A percentile compares a stretch with the other conserved stretches of the same genome.
Conservation (phyloP, 768 basidiomycete species). For the Lentinus tigrinus region DNA sequence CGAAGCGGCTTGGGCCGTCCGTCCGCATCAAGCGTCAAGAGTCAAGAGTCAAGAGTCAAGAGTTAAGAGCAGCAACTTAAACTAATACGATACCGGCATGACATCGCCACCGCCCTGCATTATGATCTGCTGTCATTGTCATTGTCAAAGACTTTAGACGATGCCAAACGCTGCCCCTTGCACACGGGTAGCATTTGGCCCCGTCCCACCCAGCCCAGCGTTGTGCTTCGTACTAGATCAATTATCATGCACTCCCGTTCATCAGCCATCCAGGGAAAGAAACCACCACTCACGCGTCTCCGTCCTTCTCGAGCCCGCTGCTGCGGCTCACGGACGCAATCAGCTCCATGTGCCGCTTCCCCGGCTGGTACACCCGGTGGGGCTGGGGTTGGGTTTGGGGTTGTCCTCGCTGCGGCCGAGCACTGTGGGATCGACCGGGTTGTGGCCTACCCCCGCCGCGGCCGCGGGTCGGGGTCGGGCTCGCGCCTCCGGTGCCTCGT, state of each 20-base stretch:
- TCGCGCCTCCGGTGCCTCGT: no score
- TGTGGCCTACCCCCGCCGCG: neutral
- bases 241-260: no score
- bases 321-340: conserved; percentile 76
- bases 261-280: neutral
- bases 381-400: no score
- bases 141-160: neutral
- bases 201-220: no score
- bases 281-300: conserved; percentile 60
- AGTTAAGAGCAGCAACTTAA: no score
- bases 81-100: neutral
- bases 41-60: no score
- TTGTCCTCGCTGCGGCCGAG: neutral
- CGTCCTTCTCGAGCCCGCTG: conserved; percentile 71
- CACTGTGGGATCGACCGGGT: no score
- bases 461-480: neutral
- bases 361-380: conserved; percentile 21
- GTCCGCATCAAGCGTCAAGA: no score
- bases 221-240: no score
- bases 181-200: no score
- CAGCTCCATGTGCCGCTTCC: conserved; percentile 52
- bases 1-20: neutral
- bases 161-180: neutral
- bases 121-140: neutral
- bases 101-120: neutral